Evolutionary conservation across 106 monocot genomes (phyloP), one percentile per base, ranked within the genome.

Genomic region (Agapanthus africanus): DNA sequence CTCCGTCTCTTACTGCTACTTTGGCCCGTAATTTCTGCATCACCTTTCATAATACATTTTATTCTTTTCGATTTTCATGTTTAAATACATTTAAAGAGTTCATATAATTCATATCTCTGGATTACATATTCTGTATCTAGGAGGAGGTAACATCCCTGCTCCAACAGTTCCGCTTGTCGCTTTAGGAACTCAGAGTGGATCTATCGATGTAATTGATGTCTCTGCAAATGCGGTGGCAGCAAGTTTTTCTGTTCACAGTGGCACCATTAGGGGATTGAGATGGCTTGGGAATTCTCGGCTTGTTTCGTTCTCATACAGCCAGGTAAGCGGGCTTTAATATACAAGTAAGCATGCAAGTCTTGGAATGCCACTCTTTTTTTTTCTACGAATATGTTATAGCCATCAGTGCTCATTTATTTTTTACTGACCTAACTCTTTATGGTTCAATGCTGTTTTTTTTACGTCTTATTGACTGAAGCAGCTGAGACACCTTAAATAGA

Each of bases 271-370:
- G 70, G 99, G 99, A 71, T 74, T 99, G 77, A 89, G 81, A 78
- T 99, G 99, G 99, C 99, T 99, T 74, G 99, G 99, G 59, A 99
- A 99, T 81, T 90, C 99, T 63, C 84, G 99, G 35, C 87, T 99
- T 73, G 89, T 99, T 65, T 90, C 99, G 35, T 99, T 99, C 74
- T 99, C 99, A 72, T 90, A 87, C 59, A 79, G 61, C 73, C 92
- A 97, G 79, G 95, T 91, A 79, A n/a, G 64, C 54, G 36, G 18
- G 50, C 37, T n/a, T 56, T 63, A 4, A 11, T 38, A 26, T 54
- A 25, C 19, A 21, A 27, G 2, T 31, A 10, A 11, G 23, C 38
- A 31, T 14, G 25, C 40, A 36, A 22, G 38, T 65, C n/a, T 37
- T 40, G 6, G 65, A 56, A 61, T 61, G 36, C n/a, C 61, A 35